A percentile compares a stretch with the other conserved stretches of the same genome.
Evolutionary conservation across 805 yeast genomes (phyloP).

Genomic region (Ogataea degrootiae): DNA sequence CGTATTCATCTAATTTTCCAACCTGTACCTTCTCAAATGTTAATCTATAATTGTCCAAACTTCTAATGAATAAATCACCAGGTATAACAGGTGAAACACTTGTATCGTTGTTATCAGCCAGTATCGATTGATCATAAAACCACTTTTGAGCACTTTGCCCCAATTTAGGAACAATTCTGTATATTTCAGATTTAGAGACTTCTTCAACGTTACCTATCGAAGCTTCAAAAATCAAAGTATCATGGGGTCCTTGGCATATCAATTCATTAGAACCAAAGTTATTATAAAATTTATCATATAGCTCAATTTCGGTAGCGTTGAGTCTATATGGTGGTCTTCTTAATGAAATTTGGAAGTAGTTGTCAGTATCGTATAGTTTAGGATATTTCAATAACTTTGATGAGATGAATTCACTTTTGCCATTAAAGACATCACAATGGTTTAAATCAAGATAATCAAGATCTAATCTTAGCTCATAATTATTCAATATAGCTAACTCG

Average conservation of each 20-base stretch:
- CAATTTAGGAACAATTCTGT: slow-evolving; percentile 4
- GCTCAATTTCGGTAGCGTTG: slow-evolving; percentile 25
- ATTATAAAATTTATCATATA: slow-evolving; percentile 29
- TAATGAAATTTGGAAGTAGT: slow-evolving; percentile 35
- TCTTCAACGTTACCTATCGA: slow-evolving; percentile 12
- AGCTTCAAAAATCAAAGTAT: slow-evolving; percentile 10
- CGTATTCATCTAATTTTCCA: slow-evolving; percentile 37
- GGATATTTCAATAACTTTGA: slow-evolving; percentile 37
- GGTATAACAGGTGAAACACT: slow-evolving; percentile 6
- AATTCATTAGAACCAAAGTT: slow-evolving; percentile 19
- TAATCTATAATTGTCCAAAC: slow-evolving; percentile 39
- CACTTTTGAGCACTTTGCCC: slow-evolving; percentile 2
- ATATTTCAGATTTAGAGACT: slow-evolving; percentile 5
- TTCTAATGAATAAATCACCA: slow-evolving; percentile 37
- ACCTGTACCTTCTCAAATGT: slow-evolving; percentile 40
- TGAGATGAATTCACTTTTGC: slow-evolving; percentile 14
- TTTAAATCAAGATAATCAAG: slow-evolving; percentile 18
- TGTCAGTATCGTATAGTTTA: slow-evolving; percentile 42
- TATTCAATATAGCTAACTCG: background rate
- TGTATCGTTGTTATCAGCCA: background rate
- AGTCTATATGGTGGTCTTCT: slow-evolving; percentile 36
- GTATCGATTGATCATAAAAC: slow-evolving; percentile 3
- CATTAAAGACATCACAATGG: slow-evolving; percentile 7
- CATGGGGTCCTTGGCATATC: slow-evolving; percentile 4
- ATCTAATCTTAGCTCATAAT: slow-evolving; percentile 3